Base-by-base conservation (phyloP, 2,329 filamentous ascomycete species). In the Calonectria multiphialidica region DNA sequence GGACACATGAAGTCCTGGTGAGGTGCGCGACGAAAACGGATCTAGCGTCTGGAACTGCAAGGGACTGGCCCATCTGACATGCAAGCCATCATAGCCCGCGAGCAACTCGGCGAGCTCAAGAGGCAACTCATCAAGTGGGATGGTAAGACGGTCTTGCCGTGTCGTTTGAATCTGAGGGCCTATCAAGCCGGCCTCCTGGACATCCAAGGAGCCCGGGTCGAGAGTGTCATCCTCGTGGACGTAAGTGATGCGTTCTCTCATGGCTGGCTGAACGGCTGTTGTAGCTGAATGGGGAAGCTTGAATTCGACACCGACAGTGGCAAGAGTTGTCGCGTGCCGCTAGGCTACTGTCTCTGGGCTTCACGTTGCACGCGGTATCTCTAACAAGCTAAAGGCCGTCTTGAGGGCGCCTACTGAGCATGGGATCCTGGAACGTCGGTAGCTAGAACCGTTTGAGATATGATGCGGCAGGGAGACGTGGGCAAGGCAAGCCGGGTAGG, bases 201-300 rank as follows among this genome's bases (percentile, higher is more conserved):
- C 83, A 15, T 88, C 83, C 64, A 98, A 84, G 55, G 90, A 86
- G 2, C 89, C 84, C 0, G 93, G 93, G 65, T 94, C 90, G 73
- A 96, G 88, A 2, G 88, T 88, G 68, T 90, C 86, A 50, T 92
- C 90, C n/a, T 89, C 88, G 76, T 93, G 92, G 66, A 97, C 86
- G 75, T 95, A 97, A 1, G 96, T 98, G 78, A 95, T 91, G 84
- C 94, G 88, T 84, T 95, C 91, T 78, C 93, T 92, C 94, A 96
- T 95, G 45, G 61, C 53, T 45, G 55, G 68, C 28, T n/a, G 61
- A 21, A 33, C 59, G 37, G 40, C n/a, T 23, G 13, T 47, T 42
- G 49, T 47, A 28, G 30, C 57, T 66, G 40, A 40, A 50, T 30
- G 40, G 35, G 61, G 68, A 67, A 70, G 53, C 62, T 64, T 55